These are phyloP conservation scores for Chiua virens DNA, from an alignment of 768 basidiomycete species.

Conservation along the genomic window DNA sequence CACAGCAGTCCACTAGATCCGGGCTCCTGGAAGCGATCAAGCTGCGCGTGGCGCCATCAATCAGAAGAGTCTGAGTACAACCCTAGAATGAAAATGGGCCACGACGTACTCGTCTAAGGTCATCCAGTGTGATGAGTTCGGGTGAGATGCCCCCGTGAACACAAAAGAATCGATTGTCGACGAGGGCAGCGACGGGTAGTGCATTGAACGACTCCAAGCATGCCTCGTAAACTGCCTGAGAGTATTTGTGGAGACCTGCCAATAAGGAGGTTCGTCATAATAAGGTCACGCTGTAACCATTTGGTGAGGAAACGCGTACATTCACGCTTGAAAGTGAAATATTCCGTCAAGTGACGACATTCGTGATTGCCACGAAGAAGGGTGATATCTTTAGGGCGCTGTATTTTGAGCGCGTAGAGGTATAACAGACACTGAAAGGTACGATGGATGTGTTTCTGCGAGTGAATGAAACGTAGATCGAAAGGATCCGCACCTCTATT, in stretches of 20 bases:
- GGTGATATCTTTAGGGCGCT: slow-evolving; percentile 78
- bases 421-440: slow-evolving; percentile 76
- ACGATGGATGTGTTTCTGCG: neutral
- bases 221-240: slow-evolving; percentile 76
- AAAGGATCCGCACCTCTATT: slow-evolving; percentile 52
- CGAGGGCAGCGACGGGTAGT: slow-evolving; percentile 85
- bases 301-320: slow-evolving; percentile 48
- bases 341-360: slow-evolving; percentile 94
- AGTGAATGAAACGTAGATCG: neutral
- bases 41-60: slow-evolving; percentile 41
- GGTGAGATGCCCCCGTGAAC: slow-evolving; percentile 97
- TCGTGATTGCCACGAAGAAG: slow-evolving; percentile 96
- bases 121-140: slow-evolving; percentile 74
- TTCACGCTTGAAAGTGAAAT: slow-evolving; percentile 98
- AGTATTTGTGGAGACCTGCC: slow-evolving; percentile 29
- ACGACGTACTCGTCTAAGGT: slow-evolving; percentile 57
- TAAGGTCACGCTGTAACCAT: slow-evolving; percentile 9
- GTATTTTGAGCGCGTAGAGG: slow-evolving; percentile 90
- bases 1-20: slow-evolving; percentile 90
- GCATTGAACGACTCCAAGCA: slow-evolving; percentile 89
- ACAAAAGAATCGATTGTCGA: slow-evolving; percentile 96
- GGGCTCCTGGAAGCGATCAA: slow-evolving; percentile 93
- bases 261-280: slow-evolving; percentile 9
- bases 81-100: slow-evolving; percentile 1
- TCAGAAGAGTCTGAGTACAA: slow-evolving; percentile 1